Percentiles rank a stretch among this genome's conserved stretches.
These are phyloP conservation scores for Thozetella sp. DNA, from an alignment of 495 filamentous ascomycete species.

Conservation along the genomic window DNA sequence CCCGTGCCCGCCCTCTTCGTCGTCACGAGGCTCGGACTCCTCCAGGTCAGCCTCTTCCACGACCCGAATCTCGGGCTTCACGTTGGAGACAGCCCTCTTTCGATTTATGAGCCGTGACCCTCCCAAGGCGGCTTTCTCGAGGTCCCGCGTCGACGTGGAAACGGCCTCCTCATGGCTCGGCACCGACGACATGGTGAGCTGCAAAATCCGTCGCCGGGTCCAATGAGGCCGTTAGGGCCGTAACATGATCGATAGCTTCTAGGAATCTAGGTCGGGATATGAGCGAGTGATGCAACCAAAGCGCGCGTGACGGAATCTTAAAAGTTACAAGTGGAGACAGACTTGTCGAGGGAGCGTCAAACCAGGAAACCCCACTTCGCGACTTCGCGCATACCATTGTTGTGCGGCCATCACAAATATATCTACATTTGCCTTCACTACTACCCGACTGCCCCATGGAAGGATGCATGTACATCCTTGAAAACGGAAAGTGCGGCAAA, in stretches of 20 bases:
- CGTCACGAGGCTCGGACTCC: too few relatives aligned
- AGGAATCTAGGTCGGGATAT: not conserved
- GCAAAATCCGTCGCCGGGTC: not conserved
- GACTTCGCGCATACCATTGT: not conserved
- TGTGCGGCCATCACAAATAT: too few relatives aligned
- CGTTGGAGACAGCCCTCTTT: not conserved
- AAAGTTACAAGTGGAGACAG: not conserved
- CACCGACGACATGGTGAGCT: not conserved
- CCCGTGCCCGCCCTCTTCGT: not conserved
- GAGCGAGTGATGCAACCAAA: not conserved
- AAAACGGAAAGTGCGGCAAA: too few relatives aligned
- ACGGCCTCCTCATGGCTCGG: conserved; percentile 1
- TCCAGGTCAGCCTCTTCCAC: not conserved
- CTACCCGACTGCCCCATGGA: too few relatives aligned
- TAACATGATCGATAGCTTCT: not conserved
- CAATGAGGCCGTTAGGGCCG: not conserved
- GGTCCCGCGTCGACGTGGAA: not conserved
- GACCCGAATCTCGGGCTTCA: not conserved
- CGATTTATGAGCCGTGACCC: not conserved
- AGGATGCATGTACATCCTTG: too few relatives aligned
- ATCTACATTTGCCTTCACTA: too few relatives aligned
- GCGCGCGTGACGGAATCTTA: not conserved
- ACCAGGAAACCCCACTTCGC: not conserved
- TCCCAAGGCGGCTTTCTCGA: not conserved
- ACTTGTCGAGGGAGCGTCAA: not conserved